phyloP scores from a whole-genome alignment of 176 grass and related monocot species.

The Hsuehochloa calcarea region DNA sequence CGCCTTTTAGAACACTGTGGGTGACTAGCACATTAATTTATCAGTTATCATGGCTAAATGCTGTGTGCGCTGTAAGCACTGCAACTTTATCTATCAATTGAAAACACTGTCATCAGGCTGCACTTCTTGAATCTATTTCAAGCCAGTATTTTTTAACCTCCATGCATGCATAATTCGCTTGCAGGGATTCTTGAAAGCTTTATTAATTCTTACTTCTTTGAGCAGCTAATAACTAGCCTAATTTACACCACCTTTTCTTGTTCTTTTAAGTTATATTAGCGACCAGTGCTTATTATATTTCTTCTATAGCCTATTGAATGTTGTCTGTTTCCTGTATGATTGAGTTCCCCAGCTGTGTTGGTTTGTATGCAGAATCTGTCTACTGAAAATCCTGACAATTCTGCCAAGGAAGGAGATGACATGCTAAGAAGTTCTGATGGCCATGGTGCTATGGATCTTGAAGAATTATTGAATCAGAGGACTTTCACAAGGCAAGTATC shows the following conservation, averaged over 20 bases:
- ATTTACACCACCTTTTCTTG: not conserved
- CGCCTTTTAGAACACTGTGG: not conserved
- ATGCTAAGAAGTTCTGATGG: constrained; percentile 24
- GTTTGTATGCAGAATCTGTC: constrained; percentile 26
- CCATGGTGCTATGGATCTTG: constrained; percentile 27
- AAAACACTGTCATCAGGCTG: not conserved
- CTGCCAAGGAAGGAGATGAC: constrained; percentile 21
- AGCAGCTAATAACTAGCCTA: not conserved
- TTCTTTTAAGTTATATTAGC: not conserved
- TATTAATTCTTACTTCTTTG: not conserved
- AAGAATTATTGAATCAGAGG: constrained; percentile 50
- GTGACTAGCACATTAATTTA: not conserved
- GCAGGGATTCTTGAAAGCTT: not conserved
- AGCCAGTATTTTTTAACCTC: not conserved
- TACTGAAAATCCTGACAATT: constrained; percentile 27
- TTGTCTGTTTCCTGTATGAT: not conserved
- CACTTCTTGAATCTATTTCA: not conserved
- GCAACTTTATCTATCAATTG: not conserved
- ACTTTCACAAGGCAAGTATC: constrained; percentile 57
- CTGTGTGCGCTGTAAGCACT: not conserved
- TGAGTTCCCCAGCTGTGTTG: not conserved
- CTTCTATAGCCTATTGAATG: not conserved
- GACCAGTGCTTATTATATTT: not conserved
- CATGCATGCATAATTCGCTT: not conserved
- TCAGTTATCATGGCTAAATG: not conserved